A percentile compares a stretch with the other conserved stretches of the same genome.
These are phyloP conservation scores for Apophysomyces variabilis DNA, from an alignment of 371 early-diverging fungal species.

Conservation along the genomic window DNA sequence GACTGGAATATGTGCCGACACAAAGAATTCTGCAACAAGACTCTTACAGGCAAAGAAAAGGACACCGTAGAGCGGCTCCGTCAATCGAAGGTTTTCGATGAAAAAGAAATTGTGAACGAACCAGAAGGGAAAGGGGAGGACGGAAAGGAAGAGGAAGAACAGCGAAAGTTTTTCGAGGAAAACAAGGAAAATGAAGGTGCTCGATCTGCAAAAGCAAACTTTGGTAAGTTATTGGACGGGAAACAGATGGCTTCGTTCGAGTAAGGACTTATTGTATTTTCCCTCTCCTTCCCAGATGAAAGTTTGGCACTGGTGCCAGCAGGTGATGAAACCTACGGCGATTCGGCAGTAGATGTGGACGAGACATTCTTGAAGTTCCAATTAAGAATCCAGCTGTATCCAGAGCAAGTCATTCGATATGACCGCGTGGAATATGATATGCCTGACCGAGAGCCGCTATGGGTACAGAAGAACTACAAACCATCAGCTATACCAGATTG, in stretches of 20 bases:
- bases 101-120: slow-evolving; percentile 79
- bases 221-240: neutral
- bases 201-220: neutral
- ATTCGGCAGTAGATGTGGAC: slow-evolving; percentile 89
- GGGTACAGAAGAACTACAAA: slow-evolving; percentile 74
- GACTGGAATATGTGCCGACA: slow-evolving; percentile 86
- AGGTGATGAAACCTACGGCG: slow-evolving; percentile 75
- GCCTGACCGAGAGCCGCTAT: slow-evolving; percentile 72
- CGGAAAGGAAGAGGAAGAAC: slow-evolving; percentile 55
- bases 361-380: slow-evolving; percentile 90
- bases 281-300: slow-evolving; percentile 24
- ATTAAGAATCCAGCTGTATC: slow-evolving; percentile 74
- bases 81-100: slow-evolving; percentile 57
- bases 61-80: slow-evolving; percentile 26
- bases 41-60: slow-evolving; percentile 14
- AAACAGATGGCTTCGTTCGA: neutral
- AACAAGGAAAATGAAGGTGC: slow-evolving; percentile 26
- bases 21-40: slow-evolving; percentile 65
- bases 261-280: neutral
- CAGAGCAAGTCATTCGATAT: slow-evolving; percentile 90
- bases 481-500: slow-evolving; percentile 77
- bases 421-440: slow-evolving; percentile 73
- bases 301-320: slow-evolving; percentile 55
- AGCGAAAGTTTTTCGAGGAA: slow-evolving; percentile 41
- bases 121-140: slow-evolving; percentile 60